A percentile compares a stretch with the other conserved stretches of the same genome.
Evolutionary conservation across 345 rosid genomes (phyloP).

Genomic region (Abelmoschus esculentus): DNA sequence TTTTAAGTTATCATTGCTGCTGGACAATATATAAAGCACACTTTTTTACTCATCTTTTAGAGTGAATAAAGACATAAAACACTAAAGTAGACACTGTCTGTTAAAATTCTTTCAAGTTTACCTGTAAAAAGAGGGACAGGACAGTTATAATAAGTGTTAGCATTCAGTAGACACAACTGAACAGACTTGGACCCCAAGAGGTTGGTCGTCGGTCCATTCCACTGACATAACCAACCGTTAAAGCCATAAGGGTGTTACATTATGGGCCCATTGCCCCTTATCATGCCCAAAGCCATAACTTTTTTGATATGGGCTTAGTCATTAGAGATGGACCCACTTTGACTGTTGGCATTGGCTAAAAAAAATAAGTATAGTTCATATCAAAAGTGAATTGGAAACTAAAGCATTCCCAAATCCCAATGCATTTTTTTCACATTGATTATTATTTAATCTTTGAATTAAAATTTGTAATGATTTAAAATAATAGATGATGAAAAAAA

Average conservation of each 20-base stretch:
- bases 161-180: neutral
- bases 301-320: conserved; percentile 23
- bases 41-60: neutral
- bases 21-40: neutral
- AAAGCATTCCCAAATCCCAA: conserved; percentile 12
- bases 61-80: neutral
- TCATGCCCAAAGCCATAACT: neutral
- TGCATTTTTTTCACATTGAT: neutral
- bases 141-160: conserved; percentile 10
- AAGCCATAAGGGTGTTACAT: neutral
- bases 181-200: neutral
- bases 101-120: conserved; percentile 5
- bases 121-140: conserved; percentile 25
- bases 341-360: conserved; percentile 17
- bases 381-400: conserved; percentile 13
- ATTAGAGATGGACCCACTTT: conserved; percentile 34
- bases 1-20: conserved; percentile 4
- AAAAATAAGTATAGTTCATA: too few species aligned
- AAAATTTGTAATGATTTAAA: too few species aligned
- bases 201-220: neutral
- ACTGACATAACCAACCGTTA: neutral
- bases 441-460: too few species aligned
- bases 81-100: conserved; percentile 5
- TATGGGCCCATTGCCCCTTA: conserved; percentile 3
- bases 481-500: too few species aligned